Conservation (phyloP, 2,329 filamentous ascomycete genomes). For the Elsinoe batatas region DNA sequence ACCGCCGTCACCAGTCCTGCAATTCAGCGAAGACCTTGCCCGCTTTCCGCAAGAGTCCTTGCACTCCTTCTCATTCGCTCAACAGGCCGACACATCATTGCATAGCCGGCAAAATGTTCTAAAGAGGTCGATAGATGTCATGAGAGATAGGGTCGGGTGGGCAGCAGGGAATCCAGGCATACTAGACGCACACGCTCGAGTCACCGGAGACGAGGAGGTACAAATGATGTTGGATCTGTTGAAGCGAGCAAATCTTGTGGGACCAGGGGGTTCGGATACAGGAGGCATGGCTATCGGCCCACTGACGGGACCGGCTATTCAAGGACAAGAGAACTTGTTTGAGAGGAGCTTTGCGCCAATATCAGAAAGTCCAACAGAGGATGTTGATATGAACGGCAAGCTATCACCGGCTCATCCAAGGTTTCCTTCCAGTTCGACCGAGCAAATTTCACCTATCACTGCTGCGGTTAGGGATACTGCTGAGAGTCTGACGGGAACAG, state of each 20-base stretch:
- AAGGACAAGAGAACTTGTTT: slow-evolving; percentile 70
- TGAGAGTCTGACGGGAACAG: background rate
- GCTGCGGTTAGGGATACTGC: background rate
- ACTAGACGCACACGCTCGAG: slow-evolving; percentile 71
- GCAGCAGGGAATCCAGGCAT: slow-evolving; percentile 64
- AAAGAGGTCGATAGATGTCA: slow-evolving; percentile 90
- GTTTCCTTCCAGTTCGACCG: background rate
- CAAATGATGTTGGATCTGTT: slow-evolving; percentile 87
- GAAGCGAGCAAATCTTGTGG: slow-evolving; percentile 69
- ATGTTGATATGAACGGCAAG: slow-evolving; percentile 12
- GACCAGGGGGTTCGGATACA: slow-evolving; percentile 51
- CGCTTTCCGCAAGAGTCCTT: slow-evolving; percentile 92
- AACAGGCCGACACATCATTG: slow-evolving; percentile 84
- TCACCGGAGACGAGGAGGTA: slow-evolving; percentile 72
- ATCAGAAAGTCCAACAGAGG: slow-evolving; percentile 32
- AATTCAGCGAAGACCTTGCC: slow-evolving; percentile 76
- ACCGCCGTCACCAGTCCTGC: slow-evolving; percentile 57
- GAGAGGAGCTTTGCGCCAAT: slow-evolving; percentile 63
- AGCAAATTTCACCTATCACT: background rate
- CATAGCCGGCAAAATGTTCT: slow-evolving; percentile 87
- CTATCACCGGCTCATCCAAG: background rate
- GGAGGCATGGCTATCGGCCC: slow-evolving; percentile 45
- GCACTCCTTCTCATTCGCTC: slow-evolving; percentile 96
- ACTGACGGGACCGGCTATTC: slow-evolving; percentile 66
- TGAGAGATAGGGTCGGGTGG: slow-evolving; percentile 86